A percentile compares a stretch with the other conserved stretches of the same genome.
Conservation (phyloP, 306 rosid genomes). For the Prunus mume region DNA sequence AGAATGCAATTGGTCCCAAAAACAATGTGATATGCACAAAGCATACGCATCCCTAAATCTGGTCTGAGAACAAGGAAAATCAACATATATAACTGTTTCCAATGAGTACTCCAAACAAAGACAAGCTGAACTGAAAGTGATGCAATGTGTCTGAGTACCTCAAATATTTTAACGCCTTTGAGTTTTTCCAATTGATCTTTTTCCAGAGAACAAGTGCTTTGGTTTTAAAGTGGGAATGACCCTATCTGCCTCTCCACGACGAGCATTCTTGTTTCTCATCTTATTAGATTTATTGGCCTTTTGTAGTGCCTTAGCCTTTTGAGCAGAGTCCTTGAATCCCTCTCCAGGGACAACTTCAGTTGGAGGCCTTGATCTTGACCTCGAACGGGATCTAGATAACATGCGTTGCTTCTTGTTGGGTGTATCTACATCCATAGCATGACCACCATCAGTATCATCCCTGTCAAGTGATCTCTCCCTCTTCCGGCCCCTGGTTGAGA, state of each 20-base stretch:
- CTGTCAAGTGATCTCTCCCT: conserved; percentile 67
- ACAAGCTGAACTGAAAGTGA: not conserved
- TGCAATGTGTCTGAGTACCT: conserved; percentile 19
- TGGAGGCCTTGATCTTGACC: conserved; percentile 61
- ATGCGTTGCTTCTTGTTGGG: conserved; percentile 63
- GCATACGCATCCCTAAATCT: not conserved
- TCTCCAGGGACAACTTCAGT: conserved; percentile 79
- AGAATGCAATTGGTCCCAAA: not conserved
- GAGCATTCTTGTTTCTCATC: conserved; percentile 76
- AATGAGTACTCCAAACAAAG: not conserved
- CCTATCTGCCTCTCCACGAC: conserved; percentile 91
- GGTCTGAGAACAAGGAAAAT: not conserved
- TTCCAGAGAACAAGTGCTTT: conserved; percentile 81
- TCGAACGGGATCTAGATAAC: conserved; percentile 50
- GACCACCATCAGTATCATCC: conserved; percentile 34
- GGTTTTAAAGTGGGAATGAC: conserved; percentile 75
- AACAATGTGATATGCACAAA: not conserved
- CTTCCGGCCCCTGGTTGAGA: conserved; percentile 51
- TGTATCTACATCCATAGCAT: conserved; percentile 59
- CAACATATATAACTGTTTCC: not conserved
- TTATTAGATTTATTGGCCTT: conserved; percentile 60
- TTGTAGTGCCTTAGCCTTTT: conserved; percentile 66
- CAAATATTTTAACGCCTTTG: conserved; percentile 54
- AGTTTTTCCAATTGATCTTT: conserved; percentile 70
- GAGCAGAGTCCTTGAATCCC: conserved; percentile 70